Evolutionary conservation across 768 basidiomycete genomes (phyloP).

Genomic region (Tricholoma sp.): DNA sequence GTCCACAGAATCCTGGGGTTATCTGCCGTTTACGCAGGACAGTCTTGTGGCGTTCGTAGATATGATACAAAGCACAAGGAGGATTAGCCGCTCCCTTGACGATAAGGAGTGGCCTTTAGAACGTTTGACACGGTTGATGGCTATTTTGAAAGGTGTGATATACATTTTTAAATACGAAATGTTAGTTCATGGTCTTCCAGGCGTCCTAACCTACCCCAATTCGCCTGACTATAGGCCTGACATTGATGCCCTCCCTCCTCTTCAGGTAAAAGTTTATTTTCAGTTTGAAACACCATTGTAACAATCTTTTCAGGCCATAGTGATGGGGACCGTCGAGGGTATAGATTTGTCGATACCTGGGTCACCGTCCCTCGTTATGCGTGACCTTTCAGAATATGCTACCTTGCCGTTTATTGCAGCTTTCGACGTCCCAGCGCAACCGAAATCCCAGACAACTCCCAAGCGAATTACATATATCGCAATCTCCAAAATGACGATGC

Average conservation of each 20-base stretch:
- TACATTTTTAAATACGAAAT: not conserved
- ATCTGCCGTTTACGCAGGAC: slow-evolving; percentile 72
- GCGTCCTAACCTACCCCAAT: slow-evolving; percentile 70
- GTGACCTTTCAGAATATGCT: slow-evolving; percentile 80
- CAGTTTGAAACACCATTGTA: not conserved
- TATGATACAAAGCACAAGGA: slow-evolving; percentile 58
- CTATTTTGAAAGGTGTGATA: slow-evolving; percentile 64
- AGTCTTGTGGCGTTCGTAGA: slow-evolving; percentile 79
- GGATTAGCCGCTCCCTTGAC: slow-evolving; percentile 41
- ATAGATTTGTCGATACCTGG: slow-evolving; percentile 64
- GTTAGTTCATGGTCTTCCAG: slow-evolving; percentile 29
- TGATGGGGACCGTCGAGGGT: slow-evolving; percentile 63
- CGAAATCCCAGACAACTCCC: slow-evolving; percentile 38
- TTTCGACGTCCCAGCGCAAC: slow-evolving; percentile 49
- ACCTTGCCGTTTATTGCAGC: slow-evolving; percentile 86
- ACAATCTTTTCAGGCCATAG: slow-evolving; percentile 44
- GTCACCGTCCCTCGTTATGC: slow-evolving; percentile 68
- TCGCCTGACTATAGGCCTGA: slow-evolving; percentile 90
- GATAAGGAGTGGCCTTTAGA: slow-evolving; percentile 62
- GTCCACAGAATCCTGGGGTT: slow-evolving; percentile 14
- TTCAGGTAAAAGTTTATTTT: slow-evolving; percentile 50
- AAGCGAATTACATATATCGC: slow-evolving; percentile 86
- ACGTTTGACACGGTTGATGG: slow-evolving; percentile 63
- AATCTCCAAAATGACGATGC: slow-evolving; percentile 85
- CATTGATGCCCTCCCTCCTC: slow-evolving; percentile 72